These are phyloP conservation scores for Wakefieldia striispora DNA, from an alignment of 768 basidiomycete genomes.

Conservation along the genomic window DNA sequence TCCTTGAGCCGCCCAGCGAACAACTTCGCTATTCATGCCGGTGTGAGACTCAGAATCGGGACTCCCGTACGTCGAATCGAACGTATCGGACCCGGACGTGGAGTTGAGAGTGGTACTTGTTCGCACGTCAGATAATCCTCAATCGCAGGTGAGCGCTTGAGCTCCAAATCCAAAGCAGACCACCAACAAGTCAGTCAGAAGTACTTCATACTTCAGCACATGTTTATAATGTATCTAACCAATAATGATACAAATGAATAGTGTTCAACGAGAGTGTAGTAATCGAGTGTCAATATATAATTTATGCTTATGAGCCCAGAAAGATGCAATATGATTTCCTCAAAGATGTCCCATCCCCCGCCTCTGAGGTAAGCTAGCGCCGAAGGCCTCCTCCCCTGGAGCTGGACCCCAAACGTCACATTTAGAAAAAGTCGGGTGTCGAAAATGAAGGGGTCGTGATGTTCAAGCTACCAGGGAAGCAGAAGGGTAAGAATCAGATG, in stretches of 20 bases:
- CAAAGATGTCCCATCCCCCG: slow-evolving; percentile 28
- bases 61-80: no score
- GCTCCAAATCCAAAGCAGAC: no score
- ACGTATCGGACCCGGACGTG: no score
- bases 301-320: background rate
- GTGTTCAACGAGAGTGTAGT: background rate
- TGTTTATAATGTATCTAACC: background rate
- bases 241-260: slow-evolving; percentile 19
- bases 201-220: no score
- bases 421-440: slow-evolving; percentile 24
- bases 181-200: no score
- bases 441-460: slow-evolving; percentile 17
- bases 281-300: slow-evolving; percentile 10
- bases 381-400: slow-evolving; percentile 10
- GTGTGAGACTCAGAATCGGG: no score
- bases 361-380: slow-evolving; percentile 21
- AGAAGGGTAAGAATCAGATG: slow-evolving; percentile 2
- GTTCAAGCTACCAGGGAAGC: slow-evolving; percentile 4
- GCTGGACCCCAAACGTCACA: slow-evolving; percentile 32
- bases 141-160: no score
- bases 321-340: background rate
- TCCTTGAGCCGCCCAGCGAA: no score
- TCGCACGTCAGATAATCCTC: no score
- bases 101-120: no score
- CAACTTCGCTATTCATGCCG: no score